Evolutionary conservation across 352 stramenopile genomes (phyloP).

Genomic region (Phytophthora pistaciae): DNA sequence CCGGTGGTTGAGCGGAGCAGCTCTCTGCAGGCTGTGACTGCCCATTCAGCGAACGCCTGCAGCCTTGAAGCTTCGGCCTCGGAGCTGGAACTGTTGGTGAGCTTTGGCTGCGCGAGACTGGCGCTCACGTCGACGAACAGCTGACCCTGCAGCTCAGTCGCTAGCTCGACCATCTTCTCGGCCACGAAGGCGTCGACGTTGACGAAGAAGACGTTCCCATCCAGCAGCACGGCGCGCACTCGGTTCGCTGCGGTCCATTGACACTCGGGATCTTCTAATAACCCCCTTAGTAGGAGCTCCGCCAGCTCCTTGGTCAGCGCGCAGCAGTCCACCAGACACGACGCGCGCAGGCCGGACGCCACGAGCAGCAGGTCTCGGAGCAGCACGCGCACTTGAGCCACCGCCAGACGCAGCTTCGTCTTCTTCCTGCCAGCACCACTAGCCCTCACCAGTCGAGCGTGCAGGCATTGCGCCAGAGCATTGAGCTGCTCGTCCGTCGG

Average conservation of each 20-base stretch:
- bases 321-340: slow-evolving; percentile 58
- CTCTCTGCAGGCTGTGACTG: slow-evolving; percentile 20
- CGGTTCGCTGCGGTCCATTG: slow-evolving; percentile 3
- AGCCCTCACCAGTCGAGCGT: slow-evolving; percentile 17
- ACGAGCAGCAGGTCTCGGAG: slow-evolving; percentile 52
- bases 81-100: slow-evolving; percentile 8
- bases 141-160: slow-evolving; percentile 23
- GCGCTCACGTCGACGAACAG: slow-evolving; percentile 49
- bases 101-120: slow-evolving; percentile 17
- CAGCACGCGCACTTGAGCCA: slow-evolving; percentile 38
- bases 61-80: slow-evolving; percentile 2
- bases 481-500: slow-evolving; percentile 18
- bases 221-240: slow-evolving; percentile 40
- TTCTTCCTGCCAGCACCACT: slow-evolving; percentile 11
- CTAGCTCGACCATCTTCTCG: slow-evolving; percentile 41
- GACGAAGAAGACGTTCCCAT: slow-evolving; percentile 59
- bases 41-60: slow-evolving; percentile 22
- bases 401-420: slow-evolving; percentile 15
- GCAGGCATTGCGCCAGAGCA: slow-evolving; percentile 20
- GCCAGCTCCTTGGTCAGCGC: slow-evolving; percentile 32
- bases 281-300: slow-evolving; percentile 29
- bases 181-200: slow-evolving; percentile 41
- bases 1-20: slow-evolving; percentile 15
- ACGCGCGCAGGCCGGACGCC: slow-evolving; percentile 40
- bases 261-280: slow-evolving; percentile 5